Evolutionary conservation across 192 early-diverging fungal genomes (phyloP), one percentile per base, ranked within the genome.

Genomic region (Chytriomyces confervae): DNA sequence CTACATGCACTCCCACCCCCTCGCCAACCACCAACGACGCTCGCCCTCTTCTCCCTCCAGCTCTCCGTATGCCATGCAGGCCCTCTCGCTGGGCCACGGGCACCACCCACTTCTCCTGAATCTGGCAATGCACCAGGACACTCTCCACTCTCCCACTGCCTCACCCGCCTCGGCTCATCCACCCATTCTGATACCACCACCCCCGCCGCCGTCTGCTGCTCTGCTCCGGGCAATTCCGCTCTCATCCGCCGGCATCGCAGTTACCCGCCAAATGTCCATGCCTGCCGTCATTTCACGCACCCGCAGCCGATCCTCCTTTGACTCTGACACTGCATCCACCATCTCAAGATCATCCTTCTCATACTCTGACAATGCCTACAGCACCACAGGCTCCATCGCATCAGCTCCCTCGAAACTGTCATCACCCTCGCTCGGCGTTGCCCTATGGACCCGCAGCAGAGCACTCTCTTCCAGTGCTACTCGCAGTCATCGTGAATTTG

Each of bases 141-240:
- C 53, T 57, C 53, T n/a, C 20, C 53, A 57, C 53, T 20, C 53
- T 57, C 20, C 20, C 63, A 65, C 63, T 29, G 63, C 63, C n/a
- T 29, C n/a, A 65, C 11, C 36, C 8, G 44, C 36, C 29, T n/a
- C 66, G 3, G 47, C 11, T 13, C 24, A 68, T n/a, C 63, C 18
- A 27, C 66, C 24, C 11, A 20, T 68, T 9, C 18, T 68, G 11
- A 68, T 68, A 29, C 24, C 27, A 16, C 16, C 66, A 44, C 66
- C 66, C 43, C 66, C 66, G 43, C 66, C 66, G 29, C 66, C 66
- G 44, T 47, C 43, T 16, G 29, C 66, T 44, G 66, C 66, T 8
- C 43, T 46, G 11, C 66, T 68, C 36, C 66, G 66, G 23, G 66
- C 66, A 18, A 68, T 68, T 18, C 66, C 62, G 62, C 57, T 16